These are phyloP conservation scores for Suillus weaverae DNA, from an alignment of 768 basidiomycete genomes.

Conservation along the genomic window DNA sequence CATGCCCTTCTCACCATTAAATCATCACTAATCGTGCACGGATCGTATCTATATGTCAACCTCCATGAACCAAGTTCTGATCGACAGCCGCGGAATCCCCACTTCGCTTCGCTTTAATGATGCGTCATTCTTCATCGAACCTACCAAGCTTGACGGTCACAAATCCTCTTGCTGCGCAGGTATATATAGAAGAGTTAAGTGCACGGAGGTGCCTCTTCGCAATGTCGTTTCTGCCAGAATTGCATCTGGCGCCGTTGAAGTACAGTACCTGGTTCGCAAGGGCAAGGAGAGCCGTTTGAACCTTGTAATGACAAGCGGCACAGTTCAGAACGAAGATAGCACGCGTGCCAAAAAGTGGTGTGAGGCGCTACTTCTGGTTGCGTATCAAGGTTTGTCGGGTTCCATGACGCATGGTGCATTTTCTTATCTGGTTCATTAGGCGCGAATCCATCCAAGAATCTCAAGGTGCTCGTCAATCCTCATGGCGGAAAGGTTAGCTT, in stretches of 20 bases:
- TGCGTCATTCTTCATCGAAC: slow-evolving; percentile 26
- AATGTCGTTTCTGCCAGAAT: slow-evolving; percentile 58
- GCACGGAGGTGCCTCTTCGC: slow-evolving; percentile 38
- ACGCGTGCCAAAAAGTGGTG: slow-evolving; percentile 50
- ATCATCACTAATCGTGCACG: not conserved
- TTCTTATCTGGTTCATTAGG: slow-evolving; percentile 33
- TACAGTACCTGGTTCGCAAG: slow-evolving; percentile 52
- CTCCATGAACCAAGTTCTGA: slow-evolving; percentile 11
- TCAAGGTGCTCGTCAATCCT: slow-evolving; percentile 80
- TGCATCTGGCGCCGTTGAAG: slow-evolving; percentile 37
- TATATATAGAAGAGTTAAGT: slow-evolving; percentile 10
- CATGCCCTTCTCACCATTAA: not conserved
- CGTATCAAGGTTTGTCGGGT: slow-evolving; percentile 54
- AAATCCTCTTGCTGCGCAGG: slow-evolving; percentile 9
- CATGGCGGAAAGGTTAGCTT: slow-evolving; percentile 68
- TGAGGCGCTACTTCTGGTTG: slow-evolving; percentile 48
- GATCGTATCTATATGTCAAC: not conserved
- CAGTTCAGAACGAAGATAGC: slow-evolving; percentile 36
- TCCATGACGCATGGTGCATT: not conserved
- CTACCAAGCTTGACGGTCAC: slow-evolving; percentile 8
- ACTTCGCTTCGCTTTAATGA: slow-evolving; percentile 30
- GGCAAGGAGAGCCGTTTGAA: slow-evolving; percentile 39
- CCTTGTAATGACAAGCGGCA: slow-evolving; percentile 42
- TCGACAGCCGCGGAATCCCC: slow-evolving; percentile 10
- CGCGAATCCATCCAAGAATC: slow-evolving; percentile 49